A percentile compares a stretch with the other conserved stretches of the same genome.
Conservation (phyloP, 2,329 filamentous ascomycete species). For the Passalora sequoiae region DNA sequence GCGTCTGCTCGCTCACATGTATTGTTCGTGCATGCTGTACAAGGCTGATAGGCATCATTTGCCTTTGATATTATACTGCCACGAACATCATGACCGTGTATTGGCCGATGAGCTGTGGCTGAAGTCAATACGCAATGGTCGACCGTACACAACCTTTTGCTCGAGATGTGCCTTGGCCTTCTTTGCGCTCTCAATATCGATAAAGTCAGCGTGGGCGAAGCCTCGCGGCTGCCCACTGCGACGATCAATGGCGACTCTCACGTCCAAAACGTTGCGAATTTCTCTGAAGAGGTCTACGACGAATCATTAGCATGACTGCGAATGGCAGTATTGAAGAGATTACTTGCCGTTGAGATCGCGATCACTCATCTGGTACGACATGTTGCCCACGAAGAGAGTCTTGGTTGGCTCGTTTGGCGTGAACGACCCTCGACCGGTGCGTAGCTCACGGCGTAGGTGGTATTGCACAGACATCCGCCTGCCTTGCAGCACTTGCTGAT, state of each 20-base stretch:
- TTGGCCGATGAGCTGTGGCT: conserved; percentile 6
- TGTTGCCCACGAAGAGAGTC: conserved; percentile 77
- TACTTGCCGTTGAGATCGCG: conserved; percentile 62
- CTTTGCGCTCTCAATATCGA: conserved; percentile 60
- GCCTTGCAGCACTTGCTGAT: conserved; percentile 59
- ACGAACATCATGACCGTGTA: not conserved
- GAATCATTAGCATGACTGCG: not conserved
- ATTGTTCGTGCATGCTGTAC: too few relatives aligned
- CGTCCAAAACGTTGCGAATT: conserved; percentile 64
- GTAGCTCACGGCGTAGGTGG: conserved; percentile 35
- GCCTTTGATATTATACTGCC: too few relatives aligned
- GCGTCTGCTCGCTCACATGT: too few relatives aligned
- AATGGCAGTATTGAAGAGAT: too few relatives aligned
- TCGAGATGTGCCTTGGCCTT: conserved; percentile 54
- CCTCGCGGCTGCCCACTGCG: conserved; percentile 74
- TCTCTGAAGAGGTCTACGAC: conserved; percentile 60
- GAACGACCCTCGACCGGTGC: not conserved
- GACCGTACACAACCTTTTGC: conserved; percentile 58
- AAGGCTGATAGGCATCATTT: not conserved
- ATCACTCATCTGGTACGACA: conserved; percentile 81
- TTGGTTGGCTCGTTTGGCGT: conserved; percentile 48
- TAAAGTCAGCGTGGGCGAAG: conserved; percentile 79
- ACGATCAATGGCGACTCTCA: conserved; percentile 78
- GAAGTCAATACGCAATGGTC: conserved; percentile 63
- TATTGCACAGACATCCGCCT: conserved; percentile 60